Base-by-base conservation (phyloP, 345 rosid genomes). In the Gossypium ekmanianum region DNA sequence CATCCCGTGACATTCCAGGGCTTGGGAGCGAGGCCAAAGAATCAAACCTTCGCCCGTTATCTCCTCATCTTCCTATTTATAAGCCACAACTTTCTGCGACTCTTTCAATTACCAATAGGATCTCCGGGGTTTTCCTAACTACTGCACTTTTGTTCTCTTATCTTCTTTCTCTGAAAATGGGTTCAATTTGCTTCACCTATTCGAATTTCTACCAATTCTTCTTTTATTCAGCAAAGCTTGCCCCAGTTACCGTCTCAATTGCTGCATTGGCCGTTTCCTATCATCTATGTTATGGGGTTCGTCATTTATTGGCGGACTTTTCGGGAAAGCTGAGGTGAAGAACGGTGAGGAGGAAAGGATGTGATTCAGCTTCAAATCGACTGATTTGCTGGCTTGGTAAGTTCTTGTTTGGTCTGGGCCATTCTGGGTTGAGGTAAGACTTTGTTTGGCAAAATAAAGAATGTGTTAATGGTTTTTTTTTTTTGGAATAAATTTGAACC, bases 1-100 rank as follows among this genome's bases (percentile, higher is more conserved):
- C 84, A 0, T 57, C 83, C 0, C 84, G 87, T 1, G 90, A 85
- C 81, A 84, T 87, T 89, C 87, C 87, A 0, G 87, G 93, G 16
- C 86, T 89, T 3, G 81, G 76, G 50, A 88, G 95, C 4, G 90
- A 90, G 76, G 90, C 39, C 9, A 75, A 81, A 63, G 96, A 88
- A 27, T 72, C 75, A 1, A 86, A 78, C 50, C 85, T 84, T 13
- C 87, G 81, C 79, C 93, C 97, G 1, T 86, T 94, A 6, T 84
- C 84, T 2, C 85, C 94, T 2, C 61, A 56, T 56, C 61, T 56
- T 18, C 61, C 61, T 56, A 3, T 56, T 56, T 56, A 56, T 20
- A 20, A 56, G 26, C 61, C 61, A 20, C 61, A 56, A 11, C 61
- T 56, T 20, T 4, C n/a, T 56, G 18, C 61, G 27, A 56, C 61